Conservation (phyloP, 148 eudicot genomes). For the Salicornia ramosissima region DNA sequence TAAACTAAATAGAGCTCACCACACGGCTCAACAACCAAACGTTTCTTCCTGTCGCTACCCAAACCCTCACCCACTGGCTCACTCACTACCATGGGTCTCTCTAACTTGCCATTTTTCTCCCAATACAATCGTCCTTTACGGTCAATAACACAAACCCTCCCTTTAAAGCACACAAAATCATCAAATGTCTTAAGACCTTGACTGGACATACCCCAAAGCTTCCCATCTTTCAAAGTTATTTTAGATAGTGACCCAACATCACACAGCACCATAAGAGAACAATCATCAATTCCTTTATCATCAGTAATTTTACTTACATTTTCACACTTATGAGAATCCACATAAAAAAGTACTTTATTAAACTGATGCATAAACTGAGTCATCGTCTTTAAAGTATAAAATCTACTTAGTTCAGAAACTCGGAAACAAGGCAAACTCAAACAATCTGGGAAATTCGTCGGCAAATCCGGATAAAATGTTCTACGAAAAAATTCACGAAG, state of each 20-base stretch:
- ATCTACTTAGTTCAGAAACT: too few relatives aligned
- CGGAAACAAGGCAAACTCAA: too few relatives aligned
- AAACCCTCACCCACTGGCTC: neutral
- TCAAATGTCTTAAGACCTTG: neutral
- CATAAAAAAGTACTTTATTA: too few relatives aligned
- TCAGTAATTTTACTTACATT: neutral
- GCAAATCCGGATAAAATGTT: too few relatives aligned
- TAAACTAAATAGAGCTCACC: neutral
- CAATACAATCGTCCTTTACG: neutral
- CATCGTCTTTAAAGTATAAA: too few relatives aligned
- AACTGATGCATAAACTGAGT: too few relatives aligned
- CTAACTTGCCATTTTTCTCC: neutral
- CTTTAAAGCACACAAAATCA: neutral
- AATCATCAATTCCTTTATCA: constrained; percentile 1
- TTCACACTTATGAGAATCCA: neutral
- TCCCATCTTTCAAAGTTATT: neutral
- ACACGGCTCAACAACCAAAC: neutral
- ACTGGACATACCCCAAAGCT: neutral
- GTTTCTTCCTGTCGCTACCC: neutral
- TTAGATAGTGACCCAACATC: neutral
- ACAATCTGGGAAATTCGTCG: too few relatives aligned
- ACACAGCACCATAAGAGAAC: neutral
- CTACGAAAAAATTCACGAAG: too few relatives aligned
- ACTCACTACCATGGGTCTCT: neutral
- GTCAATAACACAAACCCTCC: neutral